Evolutionary conservation across 495 filamentous ascomycete species (phyloP).

Genomic region (Amorphotheca resinae): DNA sequence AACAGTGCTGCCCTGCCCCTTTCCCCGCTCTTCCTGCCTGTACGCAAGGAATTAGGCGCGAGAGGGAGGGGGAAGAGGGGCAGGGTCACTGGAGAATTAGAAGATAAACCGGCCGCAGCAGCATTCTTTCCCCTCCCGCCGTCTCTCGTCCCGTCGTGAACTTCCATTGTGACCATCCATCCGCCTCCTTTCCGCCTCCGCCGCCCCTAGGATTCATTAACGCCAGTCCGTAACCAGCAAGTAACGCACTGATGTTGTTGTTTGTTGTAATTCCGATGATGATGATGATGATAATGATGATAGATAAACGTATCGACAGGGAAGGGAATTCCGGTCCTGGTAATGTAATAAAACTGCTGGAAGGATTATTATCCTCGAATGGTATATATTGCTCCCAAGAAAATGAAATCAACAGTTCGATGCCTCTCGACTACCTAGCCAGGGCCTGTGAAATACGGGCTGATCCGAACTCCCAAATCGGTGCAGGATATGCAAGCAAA

Average conservation of each 20-base stretch:
- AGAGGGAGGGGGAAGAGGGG: too few species aligned
- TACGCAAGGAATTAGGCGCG: too few species aligned
- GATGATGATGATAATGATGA: too few species aligned
- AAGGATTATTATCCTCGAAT: neutral
- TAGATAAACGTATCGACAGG: slow-evolving; percentile 5
- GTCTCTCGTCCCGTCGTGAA: slow-evolving; percentile 6
- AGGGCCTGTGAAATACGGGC: neutral
- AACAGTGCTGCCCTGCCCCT: too few species aligned
- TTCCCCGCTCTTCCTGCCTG: too few species aligned
- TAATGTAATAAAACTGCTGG: neutral
- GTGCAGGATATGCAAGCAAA: neutral
- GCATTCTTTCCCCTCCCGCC: neutral
- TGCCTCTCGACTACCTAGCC: too few species aligned
- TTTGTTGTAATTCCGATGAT: neutral
- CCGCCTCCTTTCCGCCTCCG: neutral
- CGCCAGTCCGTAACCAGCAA: slow-evolving; percentile 13
- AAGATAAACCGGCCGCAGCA: too few species aligned
- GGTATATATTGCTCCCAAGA: neutral
- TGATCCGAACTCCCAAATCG: neutral
- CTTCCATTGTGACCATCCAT: neutral
- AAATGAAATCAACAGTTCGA: too few species aligned
- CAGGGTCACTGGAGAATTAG: too few species aligned
- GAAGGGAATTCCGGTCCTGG: neutral
- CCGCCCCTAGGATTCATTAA: slow-evolving; percentile 14
- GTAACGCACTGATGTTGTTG: slow-evolving; percentile 1